A percentile compares a stretch with the other conserved stretches of the same genome.
Evolutionary conservation across 1,284 basidiomycete species (phyloP).

Genomic region (Rhodotorula sp.): DNA sequence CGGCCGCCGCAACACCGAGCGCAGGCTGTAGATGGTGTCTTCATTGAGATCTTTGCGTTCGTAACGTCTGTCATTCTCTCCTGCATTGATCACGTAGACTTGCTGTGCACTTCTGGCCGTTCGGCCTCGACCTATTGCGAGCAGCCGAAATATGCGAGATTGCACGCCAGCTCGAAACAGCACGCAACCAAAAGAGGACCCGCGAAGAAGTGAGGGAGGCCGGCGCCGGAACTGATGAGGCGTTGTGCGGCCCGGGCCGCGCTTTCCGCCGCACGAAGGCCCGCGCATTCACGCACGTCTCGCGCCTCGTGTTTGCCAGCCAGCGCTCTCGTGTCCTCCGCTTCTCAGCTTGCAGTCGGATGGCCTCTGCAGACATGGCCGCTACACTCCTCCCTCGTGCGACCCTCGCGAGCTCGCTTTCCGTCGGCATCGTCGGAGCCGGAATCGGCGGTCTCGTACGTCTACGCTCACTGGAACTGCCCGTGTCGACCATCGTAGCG

Average conservation of each 20-base stretch:
- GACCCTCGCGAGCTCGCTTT: constrained; percentile 11
- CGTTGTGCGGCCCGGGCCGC: no score
- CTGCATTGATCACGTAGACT: constrained; percentile 3
- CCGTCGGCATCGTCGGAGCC: constrained; percentile 50
- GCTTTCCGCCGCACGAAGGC: no score
- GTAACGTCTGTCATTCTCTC: neutral
- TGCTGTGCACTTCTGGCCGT: neutral
- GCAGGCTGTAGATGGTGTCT: constrained; percentile 45
- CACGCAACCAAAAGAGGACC: no score
- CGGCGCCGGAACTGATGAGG: no score
- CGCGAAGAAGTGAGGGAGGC: no score
- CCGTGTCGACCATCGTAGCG: neutral
- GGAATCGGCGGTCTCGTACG: constrained; percentile 54
- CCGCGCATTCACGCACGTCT: no score
- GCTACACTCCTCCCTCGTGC: constrained; percentile 15
- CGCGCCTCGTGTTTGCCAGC: no score
- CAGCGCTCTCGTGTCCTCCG: no score
- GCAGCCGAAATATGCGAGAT: neutral
- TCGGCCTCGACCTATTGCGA: neutral
- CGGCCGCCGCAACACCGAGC: constrained; percentile 54
- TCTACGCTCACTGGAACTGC: neutral
- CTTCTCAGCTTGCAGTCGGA: neutral
- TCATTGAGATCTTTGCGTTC: neutral
- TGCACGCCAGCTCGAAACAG: neutral
- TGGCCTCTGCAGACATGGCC: constrained; percentile 17